Conservation (phyloP, 345 rosid species). For the Turnera subulata region DNA sequence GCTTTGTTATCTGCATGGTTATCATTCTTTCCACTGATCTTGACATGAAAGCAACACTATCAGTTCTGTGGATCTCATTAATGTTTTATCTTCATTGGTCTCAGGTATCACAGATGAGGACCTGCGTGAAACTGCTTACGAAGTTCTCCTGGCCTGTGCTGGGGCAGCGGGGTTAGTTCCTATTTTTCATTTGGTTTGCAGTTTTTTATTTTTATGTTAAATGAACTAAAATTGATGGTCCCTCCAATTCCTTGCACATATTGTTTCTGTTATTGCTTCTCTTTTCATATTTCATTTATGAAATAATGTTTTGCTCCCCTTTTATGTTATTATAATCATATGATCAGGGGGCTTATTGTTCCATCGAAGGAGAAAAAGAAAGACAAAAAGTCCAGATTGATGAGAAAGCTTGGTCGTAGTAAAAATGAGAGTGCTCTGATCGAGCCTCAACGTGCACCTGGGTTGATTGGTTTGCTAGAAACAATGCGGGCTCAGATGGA, state of each 20-base stretch:
- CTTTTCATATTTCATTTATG: conserved; percentile 9
- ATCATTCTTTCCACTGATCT: not conserved
- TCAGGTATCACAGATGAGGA: conserved; percentile 90
- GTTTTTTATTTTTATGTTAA: conserved; percentile 1
- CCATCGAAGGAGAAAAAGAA: conserved; percentile 88
- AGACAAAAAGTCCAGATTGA: conserved; percentile 76
- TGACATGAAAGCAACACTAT: not conserved
- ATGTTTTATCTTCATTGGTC: conserved; percentile 6
- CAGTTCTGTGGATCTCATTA: too few species aligned
- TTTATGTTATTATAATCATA: not conserved
- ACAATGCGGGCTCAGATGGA: conserved; percentile 94
- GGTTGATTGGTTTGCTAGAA: conserved; percentile 78
- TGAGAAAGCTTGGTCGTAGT: conserved; percentile 91
- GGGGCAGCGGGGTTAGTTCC: conserved; percentile 86
- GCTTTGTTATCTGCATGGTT: too few species aligned
- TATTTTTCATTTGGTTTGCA: conserved; percentile 8
- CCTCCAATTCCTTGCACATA: conserved; percentile 3
- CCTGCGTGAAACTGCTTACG: conserved; percentile 92
- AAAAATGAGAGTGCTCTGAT: conserved; percentile 51
- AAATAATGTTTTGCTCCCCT: not conserved
- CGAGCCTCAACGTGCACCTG: conserved; percentile 64
- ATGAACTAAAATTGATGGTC: too few species aligned
- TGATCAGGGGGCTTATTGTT: conserved; percentile 78
- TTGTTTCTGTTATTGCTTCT: conserved; percentile 3
- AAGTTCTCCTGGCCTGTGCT: conserved; percentile 91